Evolutionary conservation across 176 grass and related monocot genomes (phyloP).

Genomic region (Themeda triandra): DNA sequence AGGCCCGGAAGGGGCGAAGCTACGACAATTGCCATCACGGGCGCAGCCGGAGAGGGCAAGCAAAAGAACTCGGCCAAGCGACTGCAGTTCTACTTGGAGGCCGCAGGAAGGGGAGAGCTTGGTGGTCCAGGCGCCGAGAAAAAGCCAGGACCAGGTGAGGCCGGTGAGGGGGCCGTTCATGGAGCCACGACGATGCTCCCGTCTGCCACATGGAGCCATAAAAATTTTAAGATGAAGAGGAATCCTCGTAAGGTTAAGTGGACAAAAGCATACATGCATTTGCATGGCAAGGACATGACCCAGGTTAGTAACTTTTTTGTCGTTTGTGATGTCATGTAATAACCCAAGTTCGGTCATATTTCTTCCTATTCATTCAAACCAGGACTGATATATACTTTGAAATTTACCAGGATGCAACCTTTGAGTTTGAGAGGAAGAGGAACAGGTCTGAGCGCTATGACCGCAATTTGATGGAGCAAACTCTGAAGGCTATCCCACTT

Average conservation of each 20-base stretch:
- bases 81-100: too few relatives aligned
- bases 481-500: constrained; percentile 70
- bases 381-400: constrained; percentile 4
- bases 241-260: constrained; percentile 99
- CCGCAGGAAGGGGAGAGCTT: too few relatives aligned
- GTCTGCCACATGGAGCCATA: too few relatives aligned
- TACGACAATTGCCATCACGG: too few relatives aligned
- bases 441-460: constrained; percentile 91
- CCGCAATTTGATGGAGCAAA: constrained; percentile 52
- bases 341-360: not conserved
- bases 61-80: too few relatives aligned
- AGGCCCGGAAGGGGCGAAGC: too few relatives aligned
- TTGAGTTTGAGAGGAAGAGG: constrained; percentile 95
- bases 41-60: too few relatives aligned
- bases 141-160: too few relatives aligned
- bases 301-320: constrained; percentile 36
- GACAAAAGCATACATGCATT: constrained; percentile 80
- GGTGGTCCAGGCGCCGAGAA: too few relatives aligned
- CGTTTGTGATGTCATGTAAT: not conserved
- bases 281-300: constrained; percentile 97
- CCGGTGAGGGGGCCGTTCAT: too few relatives aligned
- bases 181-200: too few relatives aligned
- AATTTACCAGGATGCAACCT: constrained; percentile 66
- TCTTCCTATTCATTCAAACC: not conserved
- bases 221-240: constrained; percentile 99